Conservation (phyloP, 495 filamentous ascomycete species). For the Penicillium daleae region DNA sequence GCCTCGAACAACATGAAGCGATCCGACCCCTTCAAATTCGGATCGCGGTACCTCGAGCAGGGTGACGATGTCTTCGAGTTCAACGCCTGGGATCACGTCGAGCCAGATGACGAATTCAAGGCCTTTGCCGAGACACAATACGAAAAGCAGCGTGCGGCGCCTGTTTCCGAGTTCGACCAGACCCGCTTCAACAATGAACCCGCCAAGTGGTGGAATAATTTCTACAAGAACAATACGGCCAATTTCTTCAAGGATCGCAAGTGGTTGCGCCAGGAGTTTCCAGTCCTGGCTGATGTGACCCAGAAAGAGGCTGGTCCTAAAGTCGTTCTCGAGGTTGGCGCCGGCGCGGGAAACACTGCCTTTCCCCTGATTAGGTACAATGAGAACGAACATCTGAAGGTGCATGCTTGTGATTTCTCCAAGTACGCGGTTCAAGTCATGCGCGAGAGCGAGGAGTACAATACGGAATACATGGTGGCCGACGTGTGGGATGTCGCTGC, state of each 20-base stretch:
- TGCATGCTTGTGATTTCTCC: conserved; percentile 94
- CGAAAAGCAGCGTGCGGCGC: conserved; percentile 75
- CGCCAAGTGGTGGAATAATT: conserved; percentile 93
- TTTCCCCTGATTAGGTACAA: conserved; percentile 86
- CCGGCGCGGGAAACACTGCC: conserved; percentile 93
- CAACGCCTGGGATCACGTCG: conserved; percentile 99
- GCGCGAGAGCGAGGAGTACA: conserved; percentile 66
- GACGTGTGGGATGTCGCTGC: conserved; percentile 90
- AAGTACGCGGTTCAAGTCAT: conserved; percentile 90
- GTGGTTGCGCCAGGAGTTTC: conserved; percentile 95
- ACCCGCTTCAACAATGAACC: conserved; percentile 84
- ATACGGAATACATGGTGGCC: conserved; percentile 70
- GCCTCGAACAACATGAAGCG: conserved; percentile 70
- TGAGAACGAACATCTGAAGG: conserved; percentile 72
- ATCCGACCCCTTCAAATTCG: conserved; percentile 92
- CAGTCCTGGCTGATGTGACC: conserved; percentile 72
- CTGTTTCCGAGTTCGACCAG: conserved; percentile 86
- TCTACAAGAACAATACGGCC: conserved; percentile 91
- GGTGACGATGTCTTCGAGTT: conserved; percentile 88
- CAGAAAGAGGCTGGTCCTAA: conserved; percentile 60
- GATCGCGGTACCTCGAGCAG: conserved; percentile 79
- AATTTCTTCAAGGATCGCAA: conserved; percentile 99
- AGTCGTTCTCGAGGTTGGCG: conserved; percentile 85
- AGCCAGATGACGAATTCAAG: conserved; percentile 78
- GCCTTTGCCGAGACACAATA: conserved; percentile 82